A percentile compares a stretch with the other conserved stretches of the same genome.
phyloP scores from a whole-genome alignment of 352 stramenopile genomes.

The Globisporangium uncinulatum region DNA sequence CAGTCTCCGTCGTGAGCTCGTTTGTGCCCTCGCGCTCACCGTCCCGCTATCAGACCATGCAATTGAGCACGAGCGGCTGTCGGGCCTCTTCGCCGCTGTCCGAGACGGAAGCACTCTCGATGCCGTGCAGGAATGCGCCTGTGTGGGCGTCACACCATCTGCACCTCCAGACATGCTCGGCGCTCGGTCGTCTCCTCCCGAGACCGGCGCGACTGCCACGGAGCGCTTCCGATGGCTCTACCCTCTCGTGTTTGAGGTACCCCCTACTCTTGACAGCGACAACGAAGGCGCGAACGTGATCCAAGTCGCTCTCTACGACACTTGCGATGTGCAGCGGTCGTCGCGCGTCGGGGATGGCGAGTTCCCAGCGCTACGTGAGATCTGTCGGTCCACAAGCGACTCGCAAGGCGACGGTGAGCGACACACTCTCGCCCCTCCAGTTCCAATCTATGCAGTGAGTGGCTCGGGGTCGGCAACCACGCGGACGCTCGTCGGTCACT shows the following conservation, averaged over 20 bases:
- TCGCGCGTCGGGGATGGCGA: constrained; percentile 17
- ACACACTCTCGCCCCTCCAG: constrained; percentile 1
- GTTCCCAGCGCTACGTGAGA: constrained; percentile 11
- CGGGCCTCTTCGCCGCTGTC: constrained; percentile 3
- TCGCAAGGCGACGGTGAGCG: neutral
- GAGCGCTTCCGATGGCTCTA: constrained; percentile 28
- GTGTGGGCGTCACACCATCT: constrained; percentile 15
- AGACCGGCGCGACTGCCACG: neutral
- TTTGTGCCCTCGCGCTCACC: neutral
- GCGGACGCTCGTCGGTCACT: constrained; percentile 16
- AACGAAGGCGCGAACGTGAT: constrained; percentile 1
- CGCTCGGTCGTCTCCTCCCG: neutral
- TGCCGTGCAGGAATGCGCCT: neutral
- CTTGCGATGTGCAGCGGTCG: constrained; percentile 11
- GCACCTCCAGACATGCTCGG: neutral
- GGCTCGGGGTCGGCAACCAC: neutral
- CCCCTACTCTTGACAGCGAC: neutral
- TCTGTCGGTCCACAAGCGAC: neutral
- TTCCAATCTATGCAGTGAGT: constrained; percentile 4
- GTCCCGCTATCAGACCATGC: neutral
- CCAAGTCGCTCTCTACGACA: constrained; percentile 23
- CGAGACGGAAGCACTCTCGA: neutral
- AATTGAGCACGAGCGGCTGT: neutral
- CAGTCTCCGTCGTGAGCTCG: neutral
- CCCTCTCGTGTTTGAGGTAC: constrained; percentile 16